Conservation (phyloP, 2,329 filamentous ascomycete species). For the Xylariaceae sp. region DNA sequence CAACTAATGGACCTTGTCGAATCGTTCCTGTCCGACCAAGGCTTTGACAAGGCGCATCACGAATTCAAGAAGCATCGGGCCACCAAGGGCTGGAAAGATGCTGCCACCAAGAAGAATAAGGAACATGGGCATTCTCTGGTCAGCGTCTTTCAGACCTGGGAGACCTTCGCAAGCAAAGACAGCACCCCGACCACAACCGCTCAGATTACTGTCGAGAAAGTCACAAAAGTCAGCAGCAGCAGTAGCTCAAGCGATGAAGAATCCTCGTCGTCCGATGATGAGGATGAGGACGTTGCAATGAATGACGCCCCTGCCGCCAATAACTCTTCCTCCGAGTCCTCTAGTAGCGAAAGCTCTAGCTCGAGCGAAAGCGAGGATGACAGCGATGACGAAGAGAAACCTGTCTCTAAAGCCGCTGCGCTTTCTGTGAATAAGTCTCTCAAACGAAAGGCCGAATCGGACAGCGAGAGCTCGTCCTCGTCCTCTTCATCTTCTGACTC, state of each 20-base stretch:
- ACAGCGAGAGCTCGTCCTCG: conserved; percentile 38
- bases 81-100: conserved; percentile 46
- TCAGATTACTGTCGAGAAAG: conserved; percentile 20
- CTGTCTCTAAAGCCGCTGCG: conserved; percentile 18
- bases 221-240: conserved; percentile 29
- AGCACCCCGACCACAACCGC: conserved; percentile 26
- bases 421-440: conserved; percentile 33
- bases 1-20: conserved; percentile 65
- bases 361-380: conserved; percentile 33
- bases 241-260: conserved; percentile 33
- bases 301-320: conserved; percentile 38
- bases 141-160: conserved; percentile 49
- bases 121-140: conserved; percentile 43
- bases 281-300: conserved; percentile 50
- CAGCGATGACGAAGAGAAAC: conserved; percentile 30
- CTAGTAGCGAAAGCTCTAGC: conserved; percentile 33
- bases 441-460: conserved; percentile 52
- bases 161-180: conserved; percentile 36
- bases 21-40: conserved; percentile 61
- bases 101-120: conserved; percentile 25
- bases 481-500: conserved; percentile 27
- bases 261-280: conserved; percentile 17
- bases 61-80: conserved; percentile 61
- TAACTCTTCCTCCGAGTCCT: conserved; percentile 24
- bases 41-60: conserved; percentile 58